Percentiles rank a stretch among this genome's conserved stretches.
phyloP scores from a whole-genome alignment of 176 grass and related monocot species.

The Thalia dealbata region DNA sequence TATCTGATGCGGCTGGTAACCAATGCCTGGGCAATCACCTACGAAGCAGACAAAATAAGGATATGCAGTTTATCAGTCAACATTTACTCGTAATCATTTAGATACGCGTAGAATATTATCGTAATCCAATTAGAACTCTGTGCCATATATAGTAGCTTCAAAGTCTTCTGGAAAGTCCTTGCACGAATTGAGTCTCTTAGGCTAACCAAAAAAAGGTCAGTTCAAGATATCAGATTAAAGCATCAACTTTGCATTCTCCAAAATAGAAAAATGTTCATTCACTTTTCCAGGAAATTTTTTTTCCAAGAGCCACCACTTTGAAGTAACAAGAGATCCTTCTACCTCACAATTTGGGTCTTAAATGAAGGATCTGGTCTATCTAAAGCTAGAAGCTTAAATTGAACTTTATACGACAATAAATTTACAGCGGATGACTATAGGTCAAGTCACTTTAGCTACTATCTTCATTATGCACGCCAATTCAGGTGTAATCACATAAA shows the following conservation, averaged over 20 bases:
- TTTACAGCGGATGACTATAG: not conserved
- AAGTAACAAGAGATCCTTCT: too few relatives aligned
- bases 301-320: too few relatives aligned
- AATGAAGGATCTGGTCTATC: too few relatives aligned
- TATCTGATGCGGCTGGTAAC: conserved; percentile 32
- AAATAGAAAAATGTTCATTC: too few relatives aligned
- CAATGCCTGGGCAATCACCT: conserved; percentile 43
- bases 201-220: too few relatives aligned
- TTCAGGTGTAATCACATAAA: not conserved
- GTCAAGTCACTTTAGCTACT: not conserved
- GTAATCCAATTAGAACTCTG: not conserved
- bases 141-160: not conserved
- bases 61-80: not conserved
- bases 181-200: too few relatives aligned
- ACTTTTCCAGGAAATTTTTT: too few relatives aligned
- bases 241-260: too few relatives aligned
- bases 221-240: too few relatives aligned
- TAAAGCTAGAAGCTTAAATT: too few relatives aligned
- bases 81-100: not conserved
- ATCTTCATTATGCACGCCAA: not conserved
- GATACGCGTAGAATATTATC: not conserved
- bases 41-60: conserved; percentile 21
- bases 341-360: too few relatives aligned
- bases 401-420: not conserved
- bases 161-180: not conserved